A percentile compares a stretch with the other conserved stretches of the same genome.
phyloP scores from a whole-genome alignment of 2,329 filamentous ascomycete species.

The Pseudocercospora cruenta region DNA sequence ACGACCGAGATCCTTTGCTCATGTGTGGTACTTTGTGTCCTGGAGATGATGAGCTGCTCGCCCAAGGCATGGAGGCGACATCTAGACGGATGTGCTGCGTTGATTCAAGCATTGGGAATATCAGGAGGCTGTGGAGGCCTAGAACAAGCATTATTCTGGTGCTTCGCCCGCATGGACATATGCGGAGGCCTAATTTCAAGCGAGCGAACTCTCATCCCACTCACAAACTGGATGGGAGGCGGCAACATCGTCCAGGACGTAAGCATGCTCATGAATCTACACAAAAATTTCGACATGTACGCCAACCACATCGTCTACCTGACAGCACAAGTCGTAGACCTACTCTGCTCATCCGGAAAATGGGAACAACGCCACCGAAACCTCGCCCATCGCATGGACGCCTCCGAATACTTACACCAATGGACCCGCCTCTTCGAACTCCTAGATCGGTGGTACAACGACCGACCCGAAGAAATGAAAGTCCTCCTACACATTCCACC shows the following conservation, averaged over 20 bases:
- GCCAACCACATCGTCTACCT: constrained; percentile 65
- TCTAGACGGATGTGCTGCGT: constrained; percentile 59
- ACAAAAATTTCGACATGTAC: constrained; percentile 55
- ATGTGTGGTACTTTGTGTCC: constrained; percentile 52
- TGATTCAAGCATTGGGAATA: constrained; percentile 57
- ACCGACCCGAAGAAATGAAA: constrained; percentile 39
- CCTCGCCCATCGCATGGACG: constrained; percentile 29
- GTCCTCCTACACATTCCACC: constrained; percentile 40
- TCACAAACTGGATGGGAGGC: constrained; percentile 53
- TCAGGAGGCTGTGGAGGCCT: constrained; percentile 57
- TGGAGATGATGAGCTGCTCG: constrained; percentile 55
- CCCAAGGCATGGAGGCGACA: constrained; percentile 59
- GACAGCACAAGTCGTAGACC: constrained; percentile 50
- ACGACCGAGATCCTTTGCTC: constrained; percentile 53
- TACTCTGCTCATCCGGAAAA: constrained; percentile 36
- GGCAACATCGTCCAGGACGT: constrained; percentile 44
- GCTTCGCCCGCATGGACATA: constrained; percentile 61
- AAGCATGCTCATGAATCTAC: constrained; percentile 42
- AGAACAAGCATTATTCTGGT: constrained; percentile 61
- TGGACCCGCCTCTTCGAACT: constrained; percentile 41
- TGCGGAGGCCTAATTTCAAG: constrained; percentile 60
- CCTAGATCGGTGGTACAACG: constrained; percentile 39
- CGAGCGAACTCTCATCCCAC: constrained; percentile 53
- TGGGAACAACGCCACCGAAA: constrained; percentile 35
- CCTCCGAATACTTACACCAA: constrained; percentile 34